These are phyloP conservation scores for Tolypocladium inflatum DNA, from an alignment of 2,329 filamentous ascomycete species.

Conservation along the genomic window DNA sequence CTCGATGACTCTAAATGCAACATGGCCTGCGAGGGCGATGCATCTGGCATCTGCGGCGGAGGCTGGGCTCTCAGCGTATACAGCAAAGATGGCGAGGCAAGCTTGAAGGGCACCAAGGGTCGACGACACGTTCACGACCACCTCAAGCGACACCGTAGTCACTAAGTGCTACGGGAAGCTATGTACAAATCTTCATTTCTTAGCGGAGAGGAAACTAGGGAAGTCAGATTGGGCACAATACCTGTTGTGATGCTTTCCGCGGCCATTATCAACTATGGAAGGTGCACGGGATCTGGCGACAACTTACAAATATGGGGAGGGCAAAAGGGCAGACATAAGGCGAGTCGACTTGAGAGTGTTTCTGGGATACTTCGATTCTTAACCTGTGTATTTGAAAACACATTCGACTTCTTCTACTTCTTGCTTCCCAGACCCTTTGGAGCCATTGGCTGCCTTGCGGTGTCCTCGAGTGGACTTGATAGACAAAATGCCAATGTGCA, in stretches of 20 bases:
- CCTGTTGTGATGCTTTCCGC: not conserved
- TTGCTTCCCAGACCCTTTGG: not conserved
- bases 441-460: not conserved
- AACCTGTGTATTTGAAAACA: not conserved
- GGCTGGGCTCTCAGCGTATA: slow-evolving; percentile 35
- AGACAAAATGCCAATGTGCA: not conserved
- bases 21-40: slow-evolving; percentile 36
- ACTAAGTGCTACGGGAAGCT: slow-evolving; percentile 2
- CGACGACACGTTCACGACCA: slow-evolving; percentile 30
- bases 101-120: slow-evolving; percentile 14
- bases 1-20: slow-evolving; percentile 35
- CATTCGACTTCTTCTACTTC: not conserved
- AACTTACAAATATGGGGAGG: not conserved
- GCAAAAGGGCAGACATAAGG: not conserved
- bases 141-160: slow-evolving; percentile 20
- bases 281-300: not conserved
- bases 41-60: slow-evolving; percentile 40
- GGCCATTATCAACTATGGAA: not conserved
- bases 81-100: slow-evolving; percentile 23
- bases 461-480: not conserved
- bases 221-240: slow-evolving; percentile 5
- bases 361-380: not conserved
- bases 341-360: not conserved
- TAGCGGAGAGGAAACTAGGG: not conserved
- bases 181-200: not conserved